Conservation (phyloP, 73 alveolate species). For the Tetrahymena borealis region DNA sequence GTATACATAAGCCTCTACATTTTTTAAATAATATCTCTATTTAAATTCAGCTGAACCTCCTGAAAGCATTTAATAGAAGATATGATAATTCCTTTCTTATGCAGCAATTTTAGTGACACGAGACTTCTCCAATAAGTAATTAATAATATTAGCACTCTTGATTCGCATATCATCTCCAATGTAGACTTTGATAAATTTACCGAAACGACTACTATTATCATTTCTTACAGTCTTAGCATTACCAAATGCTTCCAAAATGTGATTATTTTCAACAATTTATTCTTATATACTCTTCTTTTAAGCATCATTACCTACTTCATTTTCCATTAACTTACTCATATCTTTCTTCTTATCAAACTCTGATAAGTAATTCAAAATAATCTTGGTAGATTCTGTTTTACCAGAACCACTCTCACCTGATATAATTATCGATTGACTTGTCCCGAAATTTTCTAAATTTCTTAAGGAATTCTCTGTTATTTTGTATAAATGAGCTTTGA, state of each 20-base stretch:
- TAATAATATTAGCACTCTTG: conserved; percentile 10
- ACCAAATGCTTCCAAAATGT: conserved; percentile 98
- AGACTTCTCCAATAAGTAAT: conserved; percentile 86
- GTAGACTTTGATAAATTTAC: conserved; percentile 95
- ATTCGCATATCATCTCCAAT: conserved; percentile 50
- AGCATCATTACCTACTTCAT: background rate
- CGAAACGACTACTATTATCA: conserved; percentile 92
- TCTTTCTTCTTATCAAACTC: conserved; percentile 26
- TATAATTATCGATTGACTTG: conserved; percentile 58
- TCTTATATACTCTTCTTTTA: conserved; percentile 62
- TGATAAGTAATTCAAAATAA: conserved; percentile 78
- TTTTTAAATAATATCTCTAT: conserved; percentile 29
- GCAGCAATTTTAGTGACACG: conserved; percentile 61
- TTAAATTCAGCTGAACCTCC: conserved; percentile 49
- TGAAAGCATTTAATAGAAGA: conserved; percentile 68
- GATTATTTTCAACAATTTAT: conserved; percentile 90
- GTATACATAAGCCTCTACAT: background rate
- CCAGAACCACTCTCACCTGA: conserved; percentile 99
- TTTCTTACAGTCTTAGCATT: conserved; percentile 93
- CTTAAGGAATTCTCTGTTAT: background rate
- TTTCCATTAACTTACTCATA: background rate
- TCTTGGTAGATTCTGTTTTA: conserved; percentile 94
- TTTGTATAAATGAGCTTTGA: background rate
- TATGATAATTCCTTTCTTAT: conserved; percentile 85
- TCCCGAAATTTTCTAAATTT: background rate